Evolutionary conservation across 192 early-diverging fungal genomes (phyloP), one percentile per base, ranked within the genome.

Genomic region (Spizellomyces punctatus): DNA sequence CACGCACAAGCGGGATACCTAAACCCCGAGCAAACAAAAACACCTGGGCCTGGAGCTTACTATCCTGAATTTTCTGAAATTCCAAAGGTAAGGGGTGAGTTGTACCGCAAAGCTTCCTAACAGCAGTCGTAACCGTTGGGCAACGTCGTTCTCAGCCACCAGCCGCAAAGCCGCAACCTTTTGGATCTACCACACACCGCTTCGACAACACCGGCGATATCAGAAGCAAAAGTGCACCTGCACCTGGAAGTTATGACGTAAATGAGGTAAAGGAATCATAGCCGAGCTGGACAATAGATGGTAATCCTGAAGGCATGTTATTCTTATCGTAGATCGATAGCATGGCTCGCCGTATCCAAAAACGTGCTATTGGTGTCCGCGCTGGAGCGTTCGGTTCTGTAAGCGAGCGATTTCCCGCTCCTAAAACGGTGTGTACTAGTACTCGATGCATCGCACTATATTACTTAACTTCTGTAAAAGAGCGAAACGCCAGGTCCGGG

Each of bases 41-140:
- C 73, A 5, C 84, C 84, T 22, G 84, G 80, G 7, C 84, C 84
- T 5, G 81, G 84, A 6, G 65, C 78, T 2, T 86, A 86, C 62
- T 77, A 82, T 72, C 82, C 82, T 3, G 83, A 85, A 67, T 64
- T 74, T 22, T 66, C 77, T 10, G 69, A 76, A 19, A 61, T 70
- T 21, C 69, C 57, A 42, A 81, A 78, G 66, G 72, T 74, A 58
- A n/a, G n/a, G n/a, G 7, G 8, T 2, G 1, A 1, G 5, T 46
- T 36, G 0, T 36, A 36, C 1, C 3, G 27, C 27, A 36, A 36
- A 3, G 27, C 27, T 36, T 16, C 21, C 44, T 46, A 43, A 64
- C 41, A 16, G 16, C 63, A 14, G 42, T 46, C 21, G 16, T 46
- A 61, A 5, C 46, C 41, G 42, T 55, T 49, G 42, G 6, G 6